phyloP scores from a whole-genome alignment of 495 filamentous ascomycete genomes.

The Penicillium macrosclerotiorum region DNA sequence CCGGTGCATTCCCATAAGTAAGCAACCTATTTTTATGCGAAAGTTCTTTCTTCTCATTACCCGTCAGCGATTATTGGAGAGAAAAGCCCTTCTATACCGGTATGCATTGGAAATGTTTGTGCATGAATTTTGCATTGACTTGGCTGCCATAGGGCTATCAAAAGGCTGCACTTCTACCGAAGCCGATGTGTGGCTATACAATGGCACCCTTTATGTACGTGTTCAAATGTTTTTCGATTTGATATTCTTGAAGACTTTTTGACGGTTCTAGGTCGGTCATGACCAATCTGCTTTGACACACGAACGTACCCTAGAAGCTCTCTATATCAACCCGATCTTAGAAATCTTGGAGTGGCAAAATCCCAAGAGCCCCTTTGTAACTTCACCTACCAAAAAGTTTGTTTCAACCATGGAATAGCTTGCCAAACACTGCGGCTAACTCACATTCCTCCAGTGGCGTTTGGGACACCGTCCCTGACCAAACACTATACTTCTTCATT shows the following conservation, averaged over 20 bases:
- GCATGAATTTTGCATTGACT: background rate
- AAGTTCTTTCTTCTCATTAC: background rate
- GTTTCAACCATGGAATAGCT: too few species aligned
- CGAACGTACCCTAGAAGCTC: constrained; percentile 50
- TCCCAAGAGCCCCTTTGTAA: constrained; percentile 35
- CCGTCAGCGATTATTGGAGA: constrained; percentile 44
- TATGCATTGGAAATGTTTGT: constrained; percentile 11
- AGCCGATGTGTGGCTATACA: constrained; percentile 84
- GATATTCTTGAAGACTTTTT: background rate
- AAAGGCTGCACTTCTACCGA: constrained; percentile 72
- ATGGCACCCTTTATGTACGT: constrained; percentile 58
- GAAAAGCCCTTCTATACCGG: constrained; percentile 51
- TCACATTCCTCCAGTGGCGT: constrained; percentile 32
- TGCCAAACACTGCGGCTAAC: background rate
- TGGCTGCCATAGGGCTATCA: constrained; percentile 29
- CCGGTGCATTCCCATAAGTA: constrained; percentile 48
- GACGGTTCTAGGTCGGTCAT: constrained; percentile 49
- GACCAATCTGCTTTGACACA: constrained; percentile 46
- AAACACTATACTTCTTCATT: constrained; percentile 68
- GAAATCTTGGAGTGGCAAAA: constrained; percentile 53
- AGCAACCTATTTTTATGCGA: background rate
- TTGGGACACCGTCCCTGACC: constrained; percentile 49
- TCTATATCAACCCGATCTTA: constrained; percentile 58
- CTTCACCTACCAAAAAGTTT: constrained; percentile 40
- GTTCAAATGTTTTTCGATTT: background rate